phyloP scores from a whole-genome alignment of 1,284 basidiomycete species.

The Tilletia horrida region DNA sequence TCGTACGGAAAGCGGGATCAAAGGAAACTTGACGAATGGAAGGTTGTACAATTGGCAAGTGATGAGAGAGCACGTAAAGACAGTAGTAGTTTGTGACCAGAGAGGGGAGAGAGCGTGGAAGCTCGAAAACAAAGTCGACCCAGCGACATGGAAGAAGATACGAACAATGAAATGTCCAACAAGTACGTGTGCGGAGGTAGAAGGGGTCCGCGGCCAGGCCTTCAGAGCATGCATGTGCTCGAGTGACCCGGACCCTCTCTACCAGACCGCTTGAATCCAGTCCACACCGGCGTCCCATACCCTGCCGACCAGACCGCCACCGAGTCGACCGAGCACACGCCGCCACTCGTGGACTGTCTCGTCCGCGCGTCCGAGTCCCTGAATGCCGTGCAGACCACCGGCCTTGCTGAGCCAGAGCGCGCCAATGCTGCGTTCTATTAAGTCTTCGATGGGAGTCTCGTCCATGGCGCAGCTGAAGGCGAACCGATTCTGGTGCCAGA shows the following conservation, averaged over 20 bases:
- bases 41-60: too few relatives aligned
- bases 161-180: too few relatives aligned
- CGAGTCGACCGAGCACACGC: conserved; percentile 34
- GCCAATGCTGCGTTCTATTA: conserved; percentile 1
- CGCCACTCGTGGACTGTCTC: conserved; percentile 41
- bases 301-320: conserved; percentile 39
- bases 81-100: too few relatives aligned
- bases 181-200: too few relatives aligned
- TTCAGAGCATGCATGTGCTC: too few relatives aligned
- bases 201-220: too few relatives aligned
- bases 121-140: too few relatives aligned
- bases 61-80: too few relatives aligned
- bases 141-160: too few relatives aligned
- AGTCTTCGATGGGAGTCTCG: not conserved
- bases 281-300: conserved; percentile 42
- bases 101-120: too few relatives aligned
- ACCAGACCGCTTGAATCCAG: conserved; percentile 24
- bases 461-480: conserved; percentile 41
- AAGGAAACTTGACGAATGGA: too few relatives aligned
- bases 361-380: conserved; percentile 40
- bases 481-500: conserved; percentile 48
- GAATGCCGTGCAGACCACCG: conserved; percentile 38
- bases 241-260: not conserved
- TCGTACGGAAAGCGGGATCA: too few relatives aligned
- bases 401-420: conserved; percentile 35